Conservation (phyloP, 129 eudicot species). For the Saussurea involucrata region DNA sequence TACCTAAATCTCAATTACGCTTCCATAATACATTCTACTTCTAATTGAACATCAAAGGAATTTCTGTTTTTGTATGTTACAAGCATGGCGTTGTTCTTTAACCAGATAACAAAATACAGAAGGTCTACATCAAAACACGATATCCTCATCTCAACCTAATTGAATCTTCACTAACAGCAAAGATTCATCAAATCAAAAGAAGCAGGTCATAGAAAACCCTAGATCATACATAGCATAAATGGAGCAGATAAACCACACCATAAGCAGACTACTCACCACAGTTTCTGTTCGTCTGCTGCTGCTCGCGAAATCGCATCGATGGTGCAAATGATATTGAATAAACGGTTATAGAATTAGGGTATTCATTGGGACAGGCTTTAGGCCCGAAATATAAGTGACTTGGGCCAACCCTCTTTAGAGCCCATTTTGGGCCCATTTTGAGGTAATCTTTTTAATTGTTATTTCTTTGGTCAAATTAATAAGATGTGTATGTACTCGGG, state of each 20-base stretch:
- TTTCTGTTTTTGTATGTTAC: background rate
- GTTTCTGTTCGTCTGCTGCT: background rate
- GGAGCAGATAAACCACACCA: background rate
- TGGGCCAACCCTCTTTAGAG: background rate
- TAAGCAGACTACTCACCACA: background rate
- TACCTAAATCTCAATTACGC: background rate
- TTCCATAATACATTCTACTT: background rate
- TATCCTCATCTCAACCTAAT: background rate
- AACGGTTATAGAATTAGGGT: constrained; percentile 7
- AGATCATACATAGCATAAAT: background rate
- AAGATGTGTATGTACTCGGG: background rate
- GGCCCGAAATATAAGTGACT: background rate
- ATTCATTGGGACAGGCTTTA: background rate
- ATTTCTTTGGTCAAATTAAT: background rate
- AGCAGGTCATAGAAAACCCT: background rate
- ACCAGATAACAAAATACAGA: too few species aligned
- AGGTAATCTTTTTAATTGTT: background rate
- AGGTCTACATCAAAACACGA: background rate
- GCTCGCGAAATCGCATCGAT: constrained; percentile 3
- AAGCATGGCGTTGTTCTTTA: background rate
- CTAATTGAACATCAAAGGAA: background rate
- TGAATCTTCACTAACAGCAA: background rate
- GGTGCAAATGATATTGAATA: background rate
- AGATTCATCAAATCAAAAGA: background rate
- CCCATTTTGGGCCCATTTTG: background rate